Evolutionary conservation across 73 alveolate genomes (phyloP).

Genomic region (Urostyla sp.): DNA sequence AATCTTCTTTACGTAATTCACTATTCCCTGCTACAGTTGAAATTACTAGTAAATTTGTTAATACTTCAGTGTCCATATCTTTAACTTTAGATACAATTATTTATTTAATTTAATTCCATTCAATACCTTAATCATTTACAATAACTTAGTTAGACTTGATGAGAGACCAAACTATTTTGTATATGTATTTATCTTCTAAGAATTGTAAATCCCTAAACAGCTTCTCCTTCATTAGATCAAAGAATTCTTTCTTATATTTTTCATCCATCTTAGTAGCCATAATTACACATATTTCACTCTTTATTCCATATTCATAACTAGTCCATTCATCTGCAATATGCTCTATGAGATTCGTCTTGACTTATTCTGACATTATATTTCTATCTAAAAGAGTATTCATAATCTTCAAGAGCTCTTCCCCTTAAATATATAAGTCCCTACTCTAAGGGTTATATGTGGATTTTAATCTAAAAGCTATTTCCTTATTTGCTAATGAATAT

Average conservation of each 20-base stretch:
- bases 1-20: neutral
- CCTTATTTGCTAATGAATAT: constrained; percentile 47
- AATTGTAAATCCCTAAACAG: constrained; percentile 22
- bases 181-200: constrained; percentile 3
- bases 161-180: constrained; percentile 49
- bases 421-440: neutral
- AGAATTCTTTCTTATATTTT: constrained; percentile 6
- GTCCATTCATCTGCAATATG: constrained; percentile 6
- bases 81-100: constrained; percentile 23
- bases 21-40: constrained; percentile 11
- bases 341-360: neutral
- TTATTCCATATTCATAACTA: neutral
- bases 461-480: constrained; percentile 9
- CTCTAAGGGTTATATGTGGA: constrained; percentile 5
- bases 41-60: constrained; percentile 32
- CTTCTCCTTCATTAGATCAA: constrained; percentile 19
- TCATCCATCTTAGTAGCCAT: constrained; percentile 37
- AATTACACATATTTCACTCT: constrained; percentile 38
- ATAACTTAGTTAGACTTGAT: constrained; percentile 17
- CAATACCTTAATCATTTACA: constrained; percentile 2
- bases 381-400: constrained; percentile 20
- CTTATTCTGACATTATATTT: neutral
- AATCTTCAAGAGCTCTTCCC: constrained; percentile 37
- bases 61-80: constrained; percentile 15
- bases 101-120: constrained; percentile 29